These are phyloP conservation scores for Saturnispora diversa DNA, from an alignment of 805 yeast species.

Conservation along the genomic window DNA sequence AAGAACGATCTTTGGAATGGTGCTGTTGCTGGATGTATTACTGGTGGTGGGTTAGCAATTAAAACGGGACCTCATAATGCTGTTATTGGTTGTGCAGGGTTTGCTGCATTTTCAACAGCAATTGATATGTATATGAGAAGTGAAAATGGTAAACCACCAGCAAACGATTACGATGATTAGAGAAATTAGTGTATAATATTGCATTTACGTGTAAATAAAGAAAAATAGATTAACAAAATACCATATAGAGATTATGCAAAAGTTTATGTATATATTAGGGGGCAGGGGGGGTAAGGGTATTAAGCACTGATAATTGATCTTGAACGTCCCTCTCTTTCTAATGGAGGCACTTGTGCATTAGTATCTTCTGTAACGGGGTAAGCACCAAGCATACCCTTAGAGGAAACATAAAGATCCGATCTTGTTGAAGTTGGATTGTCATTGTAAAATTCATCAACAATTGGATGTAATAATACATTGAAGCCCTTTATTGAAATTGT, in stretches of 20 bases:
- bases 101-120: conserved; percentile 91
- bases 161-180: conserved; percentile 72
- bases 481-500: conserved; percentile 72
- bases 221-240: background rate
- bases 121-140: conserved; percentile 80
- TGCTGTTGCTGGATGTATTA: conserved; percentile 85
- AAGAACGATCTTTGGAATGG: conserved; percentile 91
- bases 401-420: conserved; percentile 74
- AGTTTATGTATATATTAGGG: too few relatives aligned
- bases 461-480: conserved; percentile 85
- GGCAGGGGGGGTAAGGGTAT: background rate
- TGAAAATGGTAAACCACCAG: conserved; percentile 77
- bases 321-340: conserved; percentile 62
- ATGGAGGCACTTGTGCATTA: conserved; percentile 60
- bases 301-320: conserved; percentile 13
- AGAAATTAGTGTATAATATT: background rate
- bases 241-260: background rate
- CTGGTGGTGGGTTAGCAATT: conserved; percentile 92
- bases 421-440: conserved; percentile 60
- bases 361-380: conserved; percentile 55
- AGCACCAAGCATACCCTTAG: conserved; percentile 89
- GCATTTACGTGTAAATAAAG: background rate
- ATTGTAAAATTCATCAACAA: conserved; percentile 80
- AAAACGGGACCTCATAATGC: conserved; percentile 94
- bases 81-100: conserved; percentile 88